A percentile compares a stretch with the other conserved stretches of the same genome.
These are phyloP conservation scores for Abortiporus biennis DNA, from an alignment of 1,284 basidiomycete genomes.

Conservation along the genomic window DNA sequence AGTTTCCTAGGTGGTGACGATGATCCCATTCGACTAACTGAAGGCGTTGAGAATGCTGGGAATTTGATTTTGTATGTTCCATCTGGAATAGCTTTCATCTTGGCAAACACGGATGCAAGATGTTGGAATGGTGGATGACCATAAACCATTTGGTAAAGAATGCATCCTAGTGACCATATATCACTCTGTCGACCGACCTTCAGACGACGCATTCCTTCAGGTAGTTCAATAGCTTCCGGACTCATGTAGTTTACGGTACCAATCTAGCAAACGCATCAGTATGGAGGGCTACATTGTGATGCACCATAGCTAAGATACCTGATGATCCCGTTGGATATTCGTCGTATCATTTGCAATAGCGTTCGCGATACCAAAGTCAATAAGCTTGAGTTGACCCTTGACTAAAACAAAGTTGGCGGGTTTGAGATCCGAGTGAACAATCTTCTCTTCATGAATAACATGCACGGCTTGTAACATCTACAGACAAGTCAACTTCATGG, in stretches of 20 bases:
- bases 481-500: slow-evolving; percentile 1
- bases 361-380: slow-evolving; percentile 96
- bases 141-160: slow-evolving; percentile 97
- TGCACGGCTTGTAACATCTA: slow-evolving; percentile 96
- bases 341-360: slow-evolving; percentile 96
- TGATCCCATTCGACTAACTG: slow-evolving; percentile 13
- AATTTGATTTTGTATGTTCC: slow-evolving; percentile 67
- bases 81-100: slow-evolving; percentile 87
- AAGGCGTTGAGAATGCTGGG: slow-evolving; percentile 58
- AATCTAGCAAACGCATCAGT: slow-evolving; percentile 50
- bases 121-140: slow-evolving; percentile 90
- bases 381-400: slow-evolving; percentile 87
- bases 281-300: not conserved
- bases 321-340: slow-evolving; percentile 91
- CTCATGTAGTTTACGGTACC: slow-evolving; percentile 97
- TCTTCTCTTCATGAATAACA: slow-evolving; percentile 93
- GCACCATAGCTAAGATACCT: slow-evolving; percentile 57
- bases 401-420: slow-evolving; percentile 96
- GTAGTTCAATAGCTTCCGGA: slow-evolving; percentile 84
- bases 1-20: slow-evolving; percentile 42
- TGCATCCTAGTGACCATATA: slow-evolving; percentile 97
- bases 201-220: slow-evolving; percentile 69
- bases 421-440: slow-evolving; percentile 94
- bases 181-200: slow-evolving; percentile 87
- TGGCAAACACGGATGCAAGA: slow-evolving; percentile 75